phyloP scores from a whole-genome alignment of 192 early-diverging fungal genomes.

The Allomyces macrogynus region DNA sequence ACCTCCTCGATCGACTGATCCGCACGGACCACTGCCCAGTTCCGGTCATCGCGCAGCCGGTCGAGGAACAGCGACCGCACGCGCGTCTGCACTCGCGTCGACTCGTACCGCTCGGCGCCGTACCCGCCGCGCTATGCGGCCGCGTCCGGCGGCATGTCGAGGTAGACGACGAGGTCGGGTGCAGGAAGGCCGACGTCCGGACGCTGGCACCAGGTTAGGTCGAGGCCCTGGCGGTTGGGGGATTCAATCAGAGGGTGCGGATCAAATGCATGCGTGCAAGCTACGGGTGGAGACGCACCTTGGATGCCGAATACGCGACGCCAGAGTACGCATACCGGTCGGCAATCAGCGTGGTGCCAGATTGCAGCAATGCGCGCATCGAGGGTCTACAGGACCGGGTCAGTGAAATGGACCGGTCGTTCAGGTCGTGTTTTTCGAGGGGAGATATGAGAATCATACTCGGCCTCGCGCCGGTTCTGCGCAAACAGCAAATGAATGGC shows the following conservation, averaged over 20 bases:
- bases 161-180: constrained; percentile 74
- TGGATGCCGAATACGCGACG: constrained; percentile 75
- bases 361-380: constrained; percentile 34
- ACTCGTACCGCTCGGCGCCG: constrained; percentile 84
- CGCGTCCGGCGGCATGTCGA: constrained; percentile 57
- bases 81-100: constrained; percentile 55
- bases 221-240: constrained; percentile 28
- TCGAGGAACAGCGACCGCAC: constrained; percentile 48
- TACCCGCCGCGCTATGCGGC: constrained; percentile 64
- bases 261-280: no score
- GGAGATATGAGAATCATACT: constrained; percentile 27
- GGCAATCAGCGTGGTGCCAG: constrained; percentile 58
- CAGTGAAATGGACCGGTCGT: background rate
- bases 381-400: constrained; percentile 14
- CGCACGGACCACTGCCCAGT: constrained; percentile 24
- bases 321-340: constrained; percentile 96
- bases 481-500: constrained; percentile 86
- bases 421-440: background rate
- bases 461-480: constrained; percentile 85
- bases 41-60: background rate
- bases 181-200: constrained; percentile 64
- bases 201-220: constrained; percentile 69
- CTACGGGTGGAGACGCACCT: constrained; percentile 20
- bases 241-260: background rate
- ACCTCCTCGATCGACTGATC: constrained; percentile 14